Evolutionary conservation across 495 filamentous ascomycete genomes (phyloP).

Genomic region (Cercophora sp.): DNA sequence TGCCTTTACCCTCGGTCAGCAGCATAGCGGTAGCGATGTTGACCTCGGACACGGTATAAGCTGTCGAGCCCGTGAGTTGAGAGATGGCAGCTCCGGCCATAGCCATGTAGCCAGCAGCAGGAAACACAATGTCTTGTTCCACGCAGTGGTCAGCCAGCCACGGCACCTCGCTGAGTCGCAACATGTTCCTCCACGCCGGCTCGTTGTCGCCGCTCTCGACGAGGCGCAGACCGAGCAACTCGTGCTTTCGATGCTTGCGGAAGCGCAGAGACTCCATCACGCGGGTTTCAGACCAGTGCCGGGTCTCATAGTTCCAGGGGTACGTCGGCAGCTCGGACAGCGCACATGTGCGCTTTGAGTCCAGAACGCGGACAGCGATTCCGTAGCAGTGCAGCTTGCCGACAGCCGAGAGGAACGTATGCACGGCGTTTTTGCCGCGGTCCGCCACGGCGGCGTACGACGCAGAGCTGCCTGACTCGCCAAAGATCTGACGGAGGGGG

Average conservation of each 20-base stretch:
- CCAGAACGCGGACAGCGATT: no score
- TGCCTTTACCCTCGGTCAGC: constrained; percentile 17
- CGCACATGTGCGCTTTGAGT: constrained; percentile 34
- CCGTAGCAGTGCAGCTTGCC: no score
- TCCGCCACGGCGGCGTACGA: constrained; percentile 34
- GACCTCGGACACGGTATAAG: not conserved
- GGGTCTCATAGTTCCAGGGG: constrained; percentile 37
- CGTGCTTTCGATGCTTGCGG: constrained; percentile 30
- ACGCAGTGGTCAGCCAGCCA: constrained; percentile 42
- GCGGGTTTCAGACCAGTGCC: constrained; percentile 37
- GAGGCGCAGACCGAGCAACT: constrained; percentile 40
- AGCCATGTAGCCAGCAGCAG: not conserved
- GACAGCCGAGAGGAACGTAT: constrained; percentile 27
- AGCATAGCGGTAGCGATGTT: constrained; percentile 29
- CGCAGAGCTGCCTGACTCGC: constrained; percentile 16
- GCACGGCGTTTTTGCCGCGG: constrained; percentile 32
- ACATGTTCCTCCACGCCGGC: constrained; percentile 39
- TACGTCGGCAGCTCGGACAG: constrained; percentile 48
- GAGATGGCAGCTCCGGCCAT: not conserved
- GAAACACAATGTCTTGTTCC: not conserved
- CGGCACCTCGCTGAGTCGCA: constrained; percentile 34
- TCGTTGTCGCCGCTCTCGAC: constrained; percentile 25
- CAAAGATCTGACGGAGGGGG: constrained; percentile 44
- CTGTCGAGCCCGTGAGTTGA: not conserved
- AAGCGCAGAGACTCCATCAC: constrained; percentile 35